These are phyloP conservation scores for Penstemon davidsonii DNA, from an alignment of 257 asterid species.

Conservation along the genomic window DNA sequence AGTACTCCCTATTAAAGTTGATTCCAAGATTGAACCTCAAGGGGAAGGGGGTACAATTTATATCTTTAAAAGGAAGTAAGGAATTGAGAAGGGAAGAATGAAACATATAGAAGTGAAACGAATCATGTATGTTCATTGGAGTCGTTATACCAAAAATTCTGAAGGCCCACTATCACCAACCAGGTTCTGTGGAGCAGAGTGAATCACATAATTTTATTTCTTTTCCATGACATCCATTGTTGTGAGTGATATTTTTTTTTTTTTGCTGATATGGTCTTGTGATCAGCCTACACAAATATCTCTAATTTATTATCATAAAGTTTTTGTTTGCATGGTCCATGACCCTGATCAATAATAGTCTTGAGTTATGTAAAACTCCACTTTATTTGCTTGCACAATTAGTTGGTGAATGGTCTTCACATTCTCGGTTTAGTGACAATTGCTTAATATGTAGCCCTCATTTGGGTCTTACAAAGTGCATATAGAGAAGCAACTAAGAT, in stretches of 20 bases:
- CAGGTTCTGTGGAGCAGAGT: neutral
- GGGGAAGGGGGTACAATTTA: neutral
- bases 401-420: conserved; percentile 17
- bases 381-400: neutral
- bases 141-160: neutral
- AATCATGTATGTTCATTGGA: neutral
- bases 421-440: conserved; percentile 4
- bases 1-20: neutral
- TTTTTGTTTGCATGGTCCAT: neutral
- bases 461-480: conserved; percentile 4
- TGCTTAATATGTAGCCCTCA: conserved; percentile 7
- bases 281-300: neutral
- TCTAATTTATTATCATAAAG: neutral
- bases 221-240: neutral
- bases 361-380: conserved; percentile 10
- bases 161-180: conserved; percentile 5
- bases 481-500: conserved; percentile 19
- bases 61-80: neutral
- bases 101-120: neutral
- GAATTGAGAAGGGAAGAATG: conserved; percentile 5
- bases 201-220: neutral
- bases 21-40: neutral
- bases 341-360: neutral
- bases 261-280: neutral
- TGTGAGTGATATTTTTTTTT: neutral